Percentiles rank a stretch among this genome's conserved stretches.
phyloP scores from a whole-genome alignment of 495 filamentous ascomycete genomes.

The Neurospora tetraspora region DNA sequence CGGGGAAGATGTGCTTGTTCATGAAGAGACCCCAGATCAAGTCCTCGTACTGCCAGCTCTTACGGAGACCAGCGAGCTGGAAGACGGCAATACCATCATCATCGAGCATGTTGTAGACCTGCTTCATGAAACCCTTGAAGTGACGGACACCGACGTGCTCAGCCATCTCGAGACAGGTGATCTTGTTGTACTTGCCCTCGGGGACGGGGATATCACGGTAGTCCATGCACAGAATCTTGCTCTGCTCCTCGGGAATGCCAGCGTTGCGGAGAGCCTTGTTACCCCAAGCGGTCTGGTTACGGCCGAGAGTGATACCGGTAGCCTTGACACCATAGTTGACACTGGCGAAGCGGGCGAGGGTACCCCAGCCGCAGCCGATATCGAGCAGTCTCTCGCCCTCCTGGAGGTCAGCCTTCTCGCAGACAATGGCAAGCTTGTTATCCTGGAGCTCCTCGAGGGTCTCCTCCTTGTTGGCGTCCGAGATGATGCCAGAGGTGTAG shows the following conservation, averaged over 20 bases:
- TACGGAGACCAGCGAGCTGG: constrained; percentile 73
- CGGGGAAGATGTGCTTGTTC: constrained; percentile 90
- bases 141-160: constrained; percentile 81
- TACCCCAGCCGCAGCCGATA: constrained; percentile 84
- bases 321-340: constrained; percentile 68
- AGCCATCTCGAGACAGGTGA: constrained; percentile 83
- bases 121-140: constrained; percentile 55
- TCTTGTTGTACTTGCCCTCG: constrained; percentile 65
- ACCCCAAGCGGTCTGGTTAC: constrained; percentile 79
- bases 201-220: constrained; percentile 73
- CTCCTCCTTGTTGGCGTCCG: constrained; percentile 65
- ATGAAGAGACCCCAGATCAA: constrained; percentile 81
- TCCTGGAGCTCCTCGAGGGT: constrained; percentile 77
- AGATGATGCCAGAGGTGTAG: constrained; percentile 77
- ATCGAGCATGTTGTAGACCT: constrained; percentile 76
- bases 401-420: constrained; percentile 72
- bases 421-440: constrained; percentile 79
- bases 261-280: constrained; percentile 62
- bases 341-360: constrained; percentile 68
- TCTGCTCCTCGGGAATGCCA: constrained; percentile 60
- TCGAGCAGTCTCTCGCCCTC: constrained; percentile 64
- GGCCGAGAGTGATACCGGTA: constrained; percentile 72
- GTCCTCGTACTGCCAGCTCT: constrained; percentile 83
- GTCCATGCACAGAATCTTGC: constrained; percentile 70
- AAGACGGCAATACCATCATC: constrained; percentile 80